Evolutionary conservation across 2,329 filamentous ascomycete genomes (phyloP).

Genomic region (Hymenoscyphus scutula): DNA sequence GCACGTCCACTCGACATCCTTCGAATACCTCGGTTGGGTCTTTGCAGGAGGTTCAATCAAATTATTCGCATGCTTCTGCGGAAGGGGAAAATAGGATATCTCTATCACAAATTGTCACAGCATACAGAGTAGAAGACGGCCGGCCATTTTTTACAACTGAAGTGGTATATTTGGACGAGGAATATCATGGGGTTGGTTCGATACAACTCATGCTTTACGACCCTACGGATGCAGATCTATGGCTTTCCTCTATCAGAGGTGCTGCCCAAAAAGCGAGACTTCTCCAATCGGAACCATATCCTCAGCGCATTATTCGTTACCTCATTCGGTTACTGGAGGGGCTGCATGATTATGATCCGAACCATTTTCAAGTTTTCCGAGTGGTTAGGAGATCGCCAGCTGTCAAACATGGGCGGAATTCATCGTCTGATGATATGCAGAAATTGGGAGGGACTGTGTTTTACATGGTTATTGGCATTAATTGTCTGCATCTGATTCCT

Average conservation of each 20-base stretch:
- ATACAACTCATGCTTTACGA: constrained; percentile 64
- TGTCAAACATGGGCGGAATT: constrained; percentile 53
- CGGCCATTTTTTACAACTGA: constrained; percentile 65
- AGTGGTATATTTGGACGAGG: constrained; percentile 66
- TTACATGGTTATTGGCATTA: constrained; percentile 66
- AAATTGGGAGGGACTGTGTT: constrained; percentile 64
- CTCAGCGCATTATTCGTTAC: constrained; percentile 59
- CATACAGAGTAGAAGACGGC: constrained; percentile 65
- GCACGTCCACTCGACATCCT: constrained; percentile 52
- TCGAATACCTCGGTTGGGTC: constrained; percentile 58
- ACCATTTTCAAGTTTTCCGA: constrained; percentile 66
- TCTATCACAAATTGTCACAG: constrained; percentile 64
- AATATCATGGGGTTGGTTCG: constrained; percentile 56
- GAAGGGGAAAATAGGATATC: constrained; percentile 55
- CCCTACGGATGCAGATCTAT: constrained; percentile 62
- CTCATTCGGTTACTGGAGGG: constrained; percentile 61
- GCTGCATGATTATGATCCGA: constrained; percentile 66
- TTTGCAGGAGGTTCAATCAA: constrained; percentile 58
- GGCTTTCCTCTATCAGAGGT: constrained; percentile 60
- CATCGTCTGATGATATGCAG: constrained; percentile 60
- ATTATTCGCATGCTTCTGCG: constrained; percentile 45
- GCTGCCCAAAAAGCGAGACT: constrained; percentile 56
- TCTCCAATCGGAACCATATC: constrained; percentile 51
- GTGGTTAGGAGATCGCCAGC: constrained; percentile 61
- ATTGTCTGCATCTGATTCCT: constrained; percentile 68